A percentile compares a stretch with the other conserved stretches of the same genome.
phyloP scores from a whole-genome alignment of 2,329 filamentous ascomycete species.

The Ophiocordyceps polyrhachis-furcata region DNA sequence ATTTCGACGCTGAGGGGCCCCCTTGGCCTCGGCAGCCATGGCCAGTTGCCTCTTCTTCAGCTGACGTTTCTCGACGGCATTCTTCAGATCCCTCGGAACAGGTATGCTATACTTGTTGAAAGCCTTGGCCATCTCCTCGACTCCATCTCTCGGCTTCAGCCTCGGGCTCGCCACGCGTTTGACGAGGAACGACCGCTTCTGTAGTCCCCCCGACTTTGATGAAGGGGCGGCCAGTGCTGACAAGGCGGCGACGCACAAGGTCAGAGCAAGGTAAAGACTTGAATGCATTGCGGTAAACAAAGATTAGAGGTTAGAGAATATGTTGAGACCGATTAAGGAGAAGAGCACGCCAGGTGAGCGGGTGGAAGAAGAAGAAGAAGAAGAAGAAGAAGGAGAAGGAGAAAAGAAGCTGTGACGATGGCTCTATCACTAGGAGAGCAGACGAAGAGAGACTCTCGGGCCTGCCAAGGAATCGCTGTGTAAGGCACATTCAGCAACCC shows the following conservation, averaged over 20 bases:
- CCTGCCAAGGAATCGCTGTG: no score
- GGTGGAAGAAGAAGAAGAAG: neutral
- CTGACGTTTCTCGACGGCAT: constrained; percentile 12
- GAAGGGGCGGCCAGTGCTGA: constrained; percentile 26
- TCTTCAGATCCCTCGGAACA: constrained; percentile 23
- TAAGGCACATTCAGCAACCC: no score
- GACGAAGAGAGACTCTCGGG: neutral
- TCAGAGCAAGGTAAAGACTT: neutral
- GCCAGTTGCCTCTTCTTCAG: constrained; percentile 1
- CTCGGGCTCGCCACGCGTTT: constrained; percentile 35
- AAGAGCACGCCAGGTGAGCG: neutral
- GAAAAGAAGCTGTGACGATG: neutral
- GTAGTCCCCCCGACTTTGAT: constrained; percentile 13
- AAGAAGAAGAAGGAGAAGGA: neutral
- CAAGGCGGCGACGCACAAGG: constrained; percentile 9
- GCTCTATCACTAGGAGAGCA: neutral
- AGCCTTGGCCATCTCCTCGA: constrained; percentile 41
- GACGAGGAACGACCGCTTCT: constrained; percentile 43
- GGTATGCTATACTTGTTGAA: constrained; percentile 49
- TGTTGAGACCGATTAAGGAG: neutral
- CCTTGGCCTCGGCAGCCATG: neutral
- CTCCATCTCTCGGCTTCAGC: constrained; percentile 37
- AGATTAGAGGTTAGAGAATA: neutral
- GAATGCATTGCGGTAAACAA: neutral
- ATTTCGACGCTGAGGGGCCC: neutral